Evolutionary conservation across 2,329 filamentous ascomycete species (phyloP), one percentile per base, ranked within the genome.

Genomic region (Calonectria pauciramosa): DNA sequence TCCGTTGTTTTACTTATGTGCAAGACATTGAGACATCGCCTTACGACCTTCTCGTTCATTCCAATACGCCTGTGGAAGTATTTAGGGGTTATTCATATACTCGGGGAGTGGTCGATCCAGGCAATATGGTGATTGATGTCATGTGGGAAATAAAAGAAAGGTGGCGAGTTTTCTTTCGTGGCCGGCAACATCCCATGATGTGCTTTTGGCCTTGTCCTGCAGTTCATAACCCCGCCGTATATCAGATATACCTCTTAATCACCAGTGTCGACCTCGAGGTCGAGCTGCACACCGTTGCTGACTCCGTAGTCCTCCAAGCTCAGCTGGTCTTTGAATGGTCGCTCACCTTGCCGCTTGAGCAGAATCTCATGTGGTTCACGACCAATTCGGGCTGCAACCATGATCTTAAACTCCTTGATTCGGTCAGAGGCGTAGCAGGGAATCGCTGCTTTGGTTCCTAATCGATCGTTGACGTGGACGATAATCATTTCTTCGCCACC

Each of bases 371-470:
- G 94, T 56, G 96, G 94, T 80, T 97, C 93, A 44, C 96, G 91
- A 2, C 96, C 96, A 80, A 98, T 97, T 76, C 94, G 91, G 51
- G 95, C 95, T 6, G 96, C 96, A 30, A 98, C 96, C 89, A 97
- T 94, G 60, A 96, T 93, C 87, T 98, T 98, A 87, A 98, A 95
- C 75, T 96, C 90, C 77, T 93, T 93, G 78, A 98, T 93, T 10
- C 93, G 93, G 86, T 99, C 96, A 4, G 92, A 94, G 0, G 95
- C 93, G 72, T 98, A 88, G 83, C 96, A 98, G 0, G 96, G 96
- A 77, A 99, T 97, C 68, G 95, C 94, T 20, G 96, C 95, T 82
- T 98, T 98, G n/a, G 96, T 98, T 16, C 96, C 96, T 44, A 99
- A 88, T n/a, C 96, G 91, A 85, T 99, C 96, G 84, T 99, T 99